Percentiles rank a stretch among this genome's conserved stretches.
These are phyloP conservation scores for Hypocreales sp. DNA, from an alignment of 2,329 filamentous ascomycete species.

Conservation along the genomic window DNA sequence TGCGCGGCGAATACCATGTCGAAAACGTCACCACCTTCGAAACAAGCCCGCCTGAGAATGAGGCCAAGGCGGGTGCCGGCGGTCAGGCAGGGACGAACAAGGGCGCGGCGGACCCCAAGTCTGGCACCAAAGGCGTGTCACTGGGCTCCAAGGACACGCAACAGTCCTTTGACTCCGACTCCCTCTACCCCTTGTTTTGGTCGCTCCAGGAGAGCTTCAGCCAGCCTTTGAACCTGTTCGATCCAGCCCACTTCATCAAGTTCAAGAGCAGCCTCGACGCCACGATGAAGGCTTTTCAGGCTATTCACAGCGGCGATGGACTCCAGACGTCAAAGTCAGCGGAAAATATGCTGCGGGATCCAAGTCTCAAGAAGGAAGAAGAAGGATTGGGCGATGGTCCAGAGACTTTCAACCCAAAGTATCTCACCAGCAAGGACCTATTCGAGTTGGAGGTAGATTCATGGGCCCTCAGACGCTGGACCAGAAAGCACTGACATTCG, in stretches of 20 bases:
- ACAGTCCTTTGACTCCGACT: slow-evolving; percentile 47
- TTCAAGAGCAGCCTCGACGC: slow-evolving; percentile 68
- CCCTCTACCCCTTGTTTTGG: slow-evolving; percentile 88
- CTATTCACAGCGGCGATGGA: slow-evolving; percentile 32
- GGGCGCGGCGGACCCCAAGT: slow-evolving; percentile 15
- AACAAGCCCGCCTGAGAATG: slow-evolving; percentile 18
- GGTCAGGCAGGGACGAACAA: slow-evolving; percentile 21
- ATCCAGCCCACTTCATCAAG: slow-evolving; percentile 52
- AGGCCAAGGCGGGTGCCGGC: slow-evolving; percentile 49
- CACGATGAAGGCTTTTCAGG: slow-evolving; percentile 39
- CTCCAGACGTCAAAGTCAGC: slow-evolving; percentile 31
- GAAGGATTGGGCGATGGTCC: slow-evolving; percentile 34
- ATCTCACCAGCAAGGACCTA: slow-evolving; percentile 89
- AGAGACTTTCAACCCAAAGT: slow-evolving; percentile 77
- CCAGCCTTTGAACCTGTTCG: slow-evolving; percentile 72
- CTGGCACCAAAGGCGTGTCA: slow-evolving; percentile 24
- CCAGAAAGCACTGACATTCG: slow-evolving; percentile 2
- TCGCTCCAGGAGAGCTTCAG: slow-evolving; percentile 84
- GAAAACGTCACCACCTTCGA: slow-evolving; percentile 86
- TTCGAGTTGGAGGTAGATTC: slow-evolving; percentile 75
- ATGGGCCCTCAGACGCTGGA: no score
- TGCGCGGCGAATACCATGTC: slow-evolving; percentile 87
- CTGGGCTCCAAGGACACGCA: slow-evolving; percentile 27
- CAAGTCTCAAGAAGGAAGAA: slow-evolving; percentile 53
- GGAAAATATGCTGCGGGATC: slow-evolving; percentile 47